These are phyloP conservation scores for Chaetomiaceae sp. DNA, from an alignment of 2,329 filamentous ascomycete genomes.

Conservation along the genomic window DNA sequence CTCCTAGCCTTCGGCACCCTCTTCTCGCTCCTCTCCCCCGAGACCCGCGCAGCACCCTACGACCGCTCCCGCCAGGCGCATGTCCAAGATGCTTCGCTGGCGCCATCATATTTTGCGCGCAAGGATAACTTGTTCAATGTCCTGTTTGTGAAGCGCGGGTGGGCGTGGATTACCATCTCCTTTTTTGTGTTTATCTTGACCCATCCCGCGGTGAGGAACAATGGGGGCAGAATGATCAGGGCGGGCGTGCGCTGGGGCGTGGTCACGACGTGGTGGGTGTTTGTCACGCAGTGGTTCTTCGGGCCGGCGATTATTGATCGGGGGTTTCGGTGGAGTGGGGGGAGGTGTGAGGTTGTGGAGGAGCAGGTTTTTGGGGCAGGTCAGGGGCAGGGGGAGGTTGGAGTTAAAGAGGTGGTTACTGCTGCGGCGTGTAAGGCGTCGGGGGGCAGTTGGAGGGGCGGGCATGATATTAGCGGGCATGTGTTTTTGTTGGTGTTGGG, in stretches of 20 bases:
- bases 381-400: constrained; percentile 19
- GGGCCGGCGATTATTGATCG: constrained; percentile 87
- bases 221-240: constrained; percentile 35
- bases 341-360: constrained; percentile 62
- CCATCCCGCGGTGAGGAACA: constrained; percentile 51
- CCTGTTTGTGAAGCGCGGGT: constrained; percentile 91
- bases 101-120: constrained; percentile 85
- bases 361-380: constrained; percentile 31
- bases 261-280: constrained; percentile 74
- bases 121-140: constrained; percentile 92
- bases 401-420: constrained; percentile 56
- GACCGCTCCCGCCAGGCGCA: constrained; percentile 60
- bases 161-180: constrained; percentile 80
- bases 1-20: constrained; percentile 77
- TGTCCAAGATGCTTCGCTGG: constrained; percentile 33
- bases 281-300: constrained; percentile 96
- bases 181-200: constrained; percentile 66
- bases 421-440: constrained; percentile 76
- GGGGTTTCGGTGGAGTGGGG: constrained; percentile 82
- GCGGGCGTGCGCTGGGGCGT: constrained; percentile 65
- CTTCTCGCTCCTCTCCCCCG: constrained; percentile 73
- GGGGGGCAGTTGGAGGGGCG: constrained; percentile 84
- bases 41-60: constrained; percentile 61
- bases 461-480: constrained; percentile 93
- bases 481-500: constrained; percentile 88